Evolutionary conservation across 768 basidiomycete genomes (phyloP).

Genomic region (Tylopilus sp.): DNA sequence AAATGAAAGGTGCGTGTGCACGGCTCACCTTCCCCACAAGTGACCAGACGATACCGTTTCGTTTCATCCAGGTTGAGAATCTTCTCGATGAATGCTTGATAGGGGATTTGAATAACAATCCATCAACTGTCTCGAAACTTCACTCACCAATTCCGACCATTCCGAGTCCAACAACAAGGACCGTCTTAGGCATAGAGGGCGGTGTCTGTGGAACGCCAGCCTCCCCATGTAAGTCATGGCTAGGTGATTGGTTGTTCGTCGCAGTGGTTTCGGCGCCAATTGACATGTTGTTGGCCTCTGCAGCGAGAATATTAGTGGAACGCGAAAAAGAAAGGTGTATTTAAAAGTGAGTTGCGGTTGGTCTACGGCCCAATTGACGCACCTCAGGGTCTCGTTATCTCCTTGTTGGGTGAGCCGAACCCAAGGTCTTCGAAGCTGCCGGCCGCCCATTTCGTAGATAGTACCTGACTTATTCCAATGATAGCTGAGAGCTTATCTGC

Average conservation of each 20-base stretch:
- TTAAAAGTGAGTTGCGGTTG: not conserved
- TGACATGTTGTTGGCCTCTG: not conserved
- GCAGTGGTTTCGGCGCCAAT: not conserved
- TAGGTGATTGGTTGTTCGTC: not conserved
- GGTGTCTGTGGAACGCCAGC: not conserved
- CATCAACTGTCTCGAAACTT: not conserved
- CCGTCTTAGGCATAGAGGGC: not conserved
- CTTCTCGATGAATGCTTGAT: conserved; percentile 63
- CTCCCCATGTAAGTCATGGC: not conserved
- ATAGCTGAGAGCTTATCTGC: not conserved
- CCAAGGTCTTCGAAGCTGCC: not conserved
- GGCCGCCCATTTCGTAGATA: not conserved
- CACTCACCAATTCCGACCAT: conserved; percentile 12
- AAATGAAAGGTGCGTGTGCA: conserved; percentile 19
- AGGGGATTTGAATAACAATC: not conserved
- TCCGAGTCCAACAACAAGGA: conserved; percentile 7
- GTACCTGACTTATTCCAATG: not conserved
- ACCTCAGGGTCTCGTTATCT: not conserved
- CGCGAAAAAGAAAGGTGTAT: not conserved
- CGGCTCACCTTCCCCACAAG: conserved; percentile 53
- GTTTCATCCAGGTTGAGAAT: conserved; percentile 53
- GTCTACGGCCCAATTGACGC: not conserved
- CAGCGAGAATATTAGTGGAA: not conserved
- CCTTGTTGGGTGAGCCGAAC: not conserved
- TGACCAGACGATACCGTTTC: conserved; percentile 49